Percentiles rank a stretch among this genome's conserved stretches.
phyloP scores from a whole-genome alignment of 148 eudicot genomes.

The Talinum fruticosum region DNA sequence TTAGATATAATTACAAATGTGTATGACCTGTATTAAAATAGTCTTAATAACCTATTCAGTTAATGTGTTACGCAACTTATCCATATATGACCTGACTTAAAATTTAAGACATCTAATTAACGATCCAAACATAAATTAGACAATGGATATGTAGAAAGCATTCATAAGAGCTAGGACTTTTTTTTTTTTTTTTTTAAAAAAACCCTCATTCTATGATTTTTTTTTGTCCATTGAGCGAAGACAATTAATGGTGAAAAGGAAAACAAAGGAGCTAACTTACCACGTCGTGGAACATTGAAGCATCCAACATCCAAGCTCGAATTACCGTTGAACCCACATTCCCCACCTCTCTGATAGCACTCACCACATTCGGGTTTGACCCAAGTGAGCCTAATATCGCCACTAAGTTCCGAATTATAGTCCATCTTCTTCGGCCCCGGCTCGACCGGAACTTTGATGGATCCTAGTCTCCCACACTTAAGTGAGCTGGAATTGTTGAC shows the following conservation, averaged over 20 bases:
- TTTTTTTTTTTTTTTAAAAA: too few relatives aligned
- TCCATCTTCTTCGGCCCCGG: slow-evolving; percentile 15
- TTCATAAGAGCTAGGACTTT: too few relatives aligned
- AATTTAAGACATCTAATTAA: too few relatives aligned
- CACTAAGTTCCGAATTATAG: slow-evolving; percentile 29
- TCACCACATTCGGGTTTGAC: slow-evolving; percentile 33
- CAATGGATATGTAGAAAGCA: too few relatives aligned
- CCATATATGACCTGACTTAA: neutral
- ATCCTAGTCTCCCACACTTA: slow-evolving; percentile 26
- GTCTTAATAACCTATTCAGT: neutral
- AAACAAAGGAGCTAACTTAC: slow-evolving; percentile 24
- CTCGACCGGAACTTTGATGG: slow-evolving; percentile 34
- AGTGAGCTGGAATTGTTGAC: neutral
- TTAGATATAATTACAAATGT: too few relatives aligned
- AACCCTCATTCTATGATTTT: too few relatives aligned
- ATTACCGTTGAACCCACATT: slow-evolving; percentile 34
- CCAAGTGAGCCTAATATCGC: slow-evolving; percentile 44
- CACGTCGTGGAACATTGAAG: slow-evolving; percentile 26
- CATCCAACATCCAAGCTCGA: slow-evolving; percentile 31
- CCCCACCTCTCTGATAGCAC: slow-evolving; percentile 37
- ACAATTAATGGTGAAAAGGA: neutral
- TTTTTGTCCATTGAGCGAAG: neutral
- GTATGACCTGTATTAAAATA: too few relatives aligned
- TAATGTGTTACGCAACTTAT: too few relatives aligned
- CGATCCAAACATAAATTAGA: too few relatives aligned